Evolutionary conservation across 2,329 filamentous ascomycete genomes (phyloP).

Genomic region (Neospermospora avenae): DNA sequence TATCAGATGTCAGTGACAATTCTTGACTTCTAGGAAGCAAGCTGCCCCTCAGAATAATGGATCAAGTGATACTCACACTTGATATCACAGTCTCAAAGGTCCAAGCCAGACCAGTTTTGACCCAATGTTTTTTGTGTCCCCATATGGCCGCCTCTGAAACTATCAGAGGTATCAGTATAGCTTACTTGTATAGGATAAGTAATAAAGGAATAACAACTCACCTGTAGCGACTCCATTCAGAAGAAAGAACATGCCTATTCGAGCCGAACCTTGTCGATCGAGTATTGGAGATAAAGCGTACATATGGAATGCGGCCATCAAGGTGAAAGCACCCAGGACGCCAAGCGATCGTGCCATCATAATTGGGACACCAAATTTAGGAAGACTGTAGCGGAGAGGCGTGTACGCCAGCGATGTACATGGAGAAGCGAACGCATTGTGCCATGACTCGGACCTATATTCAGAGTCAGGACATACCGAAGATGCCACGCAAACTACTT

Average conservation of each 20-base stretch:
- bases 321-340: slow-evolving; percentile 37
- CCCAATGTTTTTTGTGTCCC: slow-evolving; percentile 36
- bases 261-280: slow-evolving; percentile 29
- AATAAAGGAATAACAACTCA: no score
- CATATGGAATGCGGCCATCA: slow-evolving; percentile 42
- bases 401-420: slow-evolving; percentile 39
- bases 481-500: not conserved
- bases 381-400: slow-evolving; percentile 36
- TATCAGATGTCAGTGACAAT: not conserved
- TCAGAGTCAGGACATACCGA: not conserved
- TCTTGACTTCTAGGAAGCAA: not conserved
- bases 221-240: slow-evolving; percentile 39
- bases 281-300: slow-evolving; percentile 39
- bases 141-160: slow-evolving; percentile 35
- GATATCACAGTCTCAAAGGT: slow-evolving; percentile 35
- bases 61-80: slow-evolving; percentile 9
- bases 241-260: slow-evolving; percentile 40
- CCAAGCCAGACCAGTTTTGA: slow-evolving; percentile 36
- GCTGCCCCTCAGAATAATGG: no score
- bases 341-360: slow-evolving; percentile 36
- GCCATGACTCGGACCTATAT: slow-evolving; percentile 40
- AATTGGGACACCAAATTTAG: slow-evolving; percentile 33
- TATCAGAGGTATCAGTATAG: no score
- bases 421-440: slow-evolving; percentile 41
- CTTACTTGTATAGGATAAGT: no score